phyloP scores from a whole-genome alignment of 2,329 filamentous ascomycete species.

The Cytospora schulzeri region DNA sequence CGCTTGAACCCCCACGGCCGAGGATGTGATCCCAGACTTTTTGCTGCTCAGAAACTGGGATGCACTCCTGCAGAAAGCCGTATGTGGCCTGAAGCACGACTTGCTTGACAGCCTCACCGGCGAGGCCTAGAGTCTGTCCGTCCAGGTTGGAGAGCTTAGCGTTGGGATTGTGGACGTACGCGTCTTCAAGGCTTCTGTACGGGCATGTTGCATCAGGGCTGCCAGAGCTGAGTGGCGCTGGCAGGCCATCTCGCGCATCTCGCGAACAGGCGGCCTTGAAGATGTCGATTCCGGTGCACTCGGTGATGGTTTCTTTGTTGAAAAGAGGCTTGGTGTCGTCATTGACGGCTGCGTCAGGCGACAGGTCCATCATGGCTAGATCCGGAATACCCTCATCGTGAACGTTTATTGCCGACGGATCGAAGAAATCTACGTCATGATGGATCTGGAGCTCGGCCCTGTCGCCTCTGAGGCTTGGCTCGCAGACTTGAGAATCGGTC shows the following conservation, averaged over 20 bases:
- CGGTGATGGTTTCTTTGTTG: background rate
- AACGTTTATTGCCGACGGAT: constrained; percentile 16
- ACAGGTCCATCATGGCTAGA: constrained; percentile 9
- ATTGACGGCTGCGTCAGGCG: background rate
- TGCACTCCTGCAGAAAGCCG: constrained; percentile 13
- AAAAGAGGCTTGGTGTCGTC: background rate
- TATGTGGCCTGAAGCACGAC: constrained; percentile 18
- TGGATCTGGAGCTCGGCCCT: background rate
- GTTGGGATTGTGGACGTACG: constrained; percentile 11
- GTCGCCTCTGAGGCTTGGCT: constrained; percentile 2
- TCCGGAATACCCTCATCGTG: constrained; percentile 17
- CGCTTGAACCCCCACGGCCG: background rate
- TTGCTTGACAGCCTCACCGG: constrained; percentile 18
- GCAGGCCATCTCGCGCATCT: background rate
- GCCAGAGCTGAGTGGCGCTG: background rate
- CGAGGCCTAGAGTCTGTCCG: constrained; percentile 6
- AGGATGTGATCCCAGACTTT: background rate
- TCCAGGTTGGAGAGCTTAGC: constrained; percentile 13
- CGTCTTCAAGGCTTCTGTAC: constrained; percentile 5
- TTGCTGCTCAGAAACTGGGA: constrained; percentile 1
- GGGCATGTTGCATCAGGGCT: background rate
- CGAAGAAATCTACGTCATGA: background rate
- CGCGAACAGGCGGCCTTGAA: background rate
- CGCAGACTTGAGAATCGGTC: background rate
- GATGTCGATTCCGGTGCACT: constrained; percentile 8